phyloP scores from a whole-genome alignment of 352 stramenopile species.

The Nothophytophthora sp. region DNA sequence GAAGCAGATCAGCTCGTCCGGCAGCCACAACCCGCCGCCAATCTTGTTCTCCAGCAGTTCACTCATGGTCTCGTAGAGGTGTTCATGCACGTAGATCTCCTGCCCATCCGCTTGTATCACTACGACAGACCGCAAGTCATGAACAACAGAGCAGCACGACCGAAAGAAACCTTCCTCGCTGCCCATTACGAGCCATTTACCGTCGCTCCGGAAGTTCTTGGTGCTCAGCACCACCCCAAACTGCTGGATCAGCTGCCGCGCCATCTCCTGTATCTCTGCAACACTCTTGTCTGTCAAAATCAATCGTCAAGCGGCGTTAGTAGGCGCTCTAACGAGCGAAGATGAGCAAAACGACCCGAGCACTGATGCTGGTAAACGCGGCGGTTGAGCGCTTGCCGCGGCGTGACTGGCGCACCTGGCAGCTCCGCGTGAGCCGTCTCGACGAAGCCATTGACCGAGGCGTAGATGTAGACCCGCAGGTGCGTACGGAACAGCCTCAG shows the following conservation, averaged over 20 bases:
- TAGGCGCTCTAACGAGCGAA: too few species aligned
- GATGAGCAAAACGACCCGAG: too few species aligned
- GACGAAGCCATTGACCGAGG: conserved; percentile 42
- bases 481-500: conserved; percentile 52
- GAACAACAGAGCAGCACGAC: conserved; percentile 1
- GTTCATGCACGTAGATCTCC: conserved; percentile 56
- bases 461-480: conserved; percentile 66
- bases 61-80: conserved; percentile 73
- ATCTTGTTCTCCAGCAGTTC: conserved; percentile 55
- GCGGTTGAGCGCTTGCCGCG: too few species aligned
- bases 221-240: conserved; percentile 65
- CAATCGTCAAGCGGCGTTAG: too few species aligned
- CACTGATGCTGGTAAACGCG: too few species aligned
- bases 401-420: conserved; percentile 25
- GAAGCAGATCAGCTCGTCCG: conserved; percentile 63
- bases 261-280: conserved; percentile 42
- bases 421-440: conserved; percentile 38
- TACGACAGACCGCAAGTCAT: neutral
- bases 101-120: conserved; percentile 35
- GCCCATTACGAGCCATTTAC: too few species aligned
- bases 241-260: conserved; percentile 55
- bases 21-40: conserved; percentile 61
- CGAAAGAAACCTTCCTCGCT: too few species aligned
- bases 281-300: conserved; percentile 43
- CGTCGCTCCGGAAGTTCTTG: conserved; percentile 67